These are phyloP conservation scores for Canariomyces notabilis DNA, from an alignment of 2,329 filamentous ascomycete species.

Conservation along the genomic window DNA sequence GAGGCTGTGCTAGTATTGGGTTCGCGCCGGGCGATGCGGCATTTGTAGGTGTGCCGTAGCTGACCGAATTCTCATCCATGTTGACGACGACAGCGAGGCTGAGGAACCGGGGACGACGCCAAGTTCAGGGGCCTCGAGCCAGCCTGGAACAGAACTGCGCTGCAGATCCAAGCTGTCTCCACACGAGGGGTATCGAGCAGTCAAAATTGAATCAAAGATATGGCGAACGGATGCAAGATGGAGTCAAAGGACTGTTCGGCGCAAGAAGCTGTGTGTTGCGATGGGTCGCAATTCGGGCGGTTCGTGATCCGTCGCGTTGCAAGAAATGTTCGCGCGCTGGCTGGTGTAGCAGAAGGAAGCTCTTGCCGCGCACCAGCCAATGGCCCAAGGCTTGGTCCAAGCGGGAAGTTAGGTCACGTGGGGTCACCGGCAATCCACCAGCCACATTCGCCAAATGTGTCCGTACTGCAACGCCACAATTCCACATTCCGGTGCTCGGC, in stretches of 20 bases:
- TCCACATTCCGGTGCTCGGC: not conserved
- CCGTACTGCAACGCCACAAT: not conserved
- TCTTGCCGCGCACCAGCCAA: slow-evolving; percentile 1
- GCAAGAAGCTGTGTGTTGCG: slow-evolving; percentile 17
- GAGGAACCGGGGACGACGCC: slow-evolving; percentile 5
- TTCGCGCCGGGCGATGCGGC: slow-evolving; percentile 54
- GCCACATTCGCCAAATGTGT: not conserved
- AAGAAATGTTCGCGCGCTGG: slow-evolving; percentile 33
- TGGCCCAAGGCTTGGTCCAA: slow-evolving; percentile 18
- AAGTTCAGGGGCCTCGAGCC: not conserved
- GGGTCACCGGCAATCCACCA: not conserved
- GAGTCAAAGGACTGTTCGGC: slow-evolving; percentile 14
- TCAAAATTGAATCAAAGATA: not conserved
- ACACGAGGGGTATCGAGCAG: not conserved
- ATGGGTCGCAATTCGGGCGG: slow-evolving; percentile 16
- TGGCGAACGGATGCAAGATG: not conserved
- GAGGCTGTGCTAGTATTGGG: slow-evolving; percentile 51
- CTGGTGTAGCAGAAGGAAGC: slow-evolving; percentile 1
- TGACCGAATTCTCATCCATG: slow-evolving; percentile 56
- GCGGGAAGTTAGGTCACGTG: slow-evolving; percentile 1
- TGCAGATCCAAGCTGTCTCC: not conserved
- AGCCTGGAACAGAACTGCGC: not conserved
- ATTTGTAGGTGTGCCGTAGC: slow-evolving; percentile 53
- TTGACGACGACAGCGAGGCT: slow-evolving; percentile 28
- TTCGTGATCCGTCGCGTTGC: slow-evolving; percentile 27